Evolutionary conservation across 1,284 basidiomycete species (phyloP), one percentile per base, ranked within the genome.

Genomic region (Pseudozyma pruni): DNA sequence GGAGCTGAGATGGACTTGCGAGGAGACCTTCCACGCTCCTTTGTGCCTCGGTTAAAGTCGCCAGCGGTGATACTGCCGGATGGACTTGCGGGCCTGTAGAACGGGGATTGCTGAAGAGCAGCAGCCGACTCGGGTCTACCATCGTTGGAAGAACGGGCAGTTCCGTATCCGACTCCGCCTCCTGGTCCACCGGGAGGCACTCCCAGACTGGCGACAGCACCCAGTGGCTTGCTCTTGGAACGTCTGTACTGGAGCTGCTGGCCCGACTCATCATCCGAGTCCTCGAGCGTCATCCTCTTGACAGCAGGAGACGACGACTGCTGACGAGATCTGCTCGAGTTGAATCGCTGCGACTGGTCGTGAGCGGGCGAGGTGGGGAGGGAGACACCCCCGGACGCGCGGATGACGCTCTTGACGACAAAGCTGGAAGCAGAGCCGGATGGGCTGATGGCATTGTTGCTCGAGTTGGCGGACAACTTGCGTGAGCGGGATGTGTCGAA

Each of bases 141-240:
- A 46, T 79, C 76, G 44, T 78, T 79, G 38, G 59, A 68, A 27
- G 64, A 71, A 14, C 33, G 42, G 3, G 74, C 69, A 11, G 68
- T 74, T 0, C 76, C 76, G 34, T 79, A 79, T 5, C 76, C 76
- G 0, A 72, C 58, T 1, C 76, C 76, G 4, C 76, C 76, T 1
- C 76, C 76, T 3, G 75, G 75, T 16, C 76, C 76, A 19, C 76
- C 76, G n/a, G 73, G 56, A 3, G 76, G 76, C 3, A 79, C 76
- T 16, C 75, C 64, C 10, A 79, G 58, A 47, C 53, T 63, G 7
- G 50, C 46, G 10, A 47, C 58, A 1, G 61, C 42, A 7, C 53
- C 56, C 29, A 76, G 33, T 5, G 74, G 74, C 38, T 58, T 58
- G 22, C 60, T 66, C 53, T 63, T 67, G 31, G 57, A 59, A 8